Percentiles rank a stretch among this genome's conserved stretches.
Conservation (phyloP, 192 early-diverging fungal species). For the Coemansia sp. region DNA sequence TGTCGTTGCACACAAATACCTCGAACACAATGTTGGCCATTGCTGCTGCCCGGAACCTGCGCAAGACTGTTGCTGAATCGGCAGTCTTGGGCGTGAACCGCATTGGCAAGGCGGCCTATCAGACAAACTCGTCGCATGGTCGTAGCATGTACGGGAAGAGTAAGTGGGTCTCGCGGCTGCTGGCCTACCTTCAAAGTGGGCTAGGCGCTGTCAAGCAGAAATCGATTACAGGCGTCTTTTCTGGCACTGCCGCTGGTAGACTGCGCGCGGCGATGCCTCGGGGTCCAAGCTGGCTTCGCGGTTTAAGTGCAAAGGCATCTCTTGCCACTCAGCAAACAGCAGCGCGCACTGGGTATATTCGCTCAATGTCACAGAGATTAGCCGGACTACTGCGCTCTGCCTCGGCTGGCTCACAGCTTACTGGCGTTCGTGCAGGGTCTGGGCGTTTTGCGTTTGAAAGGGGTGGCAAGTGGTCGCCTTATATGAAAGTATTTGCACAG, state of each 20-base stretch:
- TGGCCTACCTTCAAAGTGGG: conserved; percentile 29
- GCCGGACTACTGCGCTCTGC: conserved; percentile 11
- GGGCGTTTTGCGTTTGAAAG: conserved; percentile 32
- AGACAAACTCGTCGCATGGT: conserved; percentile 23
- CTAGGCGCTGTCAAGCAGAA: background rate
- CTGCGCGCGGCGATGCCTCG: conserved; percentile 24
- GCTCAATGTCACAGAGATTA: conserved; percentile 11
- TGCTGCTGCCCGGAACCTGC: conserved; percentile 19
- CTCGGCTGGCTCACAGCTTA: background rate
- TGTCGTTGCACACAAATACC: too few species aligned
- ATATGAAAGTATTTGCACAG: conserved; percentile 16
- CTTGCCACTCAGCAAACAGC: conserved; percentile 4
- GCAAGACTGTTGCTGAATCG: conserved; percentile 3
- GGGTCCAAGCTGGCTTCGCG: conserved; percentile 16
- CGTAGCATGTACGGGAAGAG: conserved; percentile 9
- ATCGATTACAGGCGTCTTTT: conserved; percentile 6
- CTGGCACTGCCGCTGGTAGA: conserved; percentile 23
- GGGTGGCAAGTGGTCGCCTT: conserved; percentile 48
- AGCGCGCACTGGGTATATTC: conserved; percentile 8
- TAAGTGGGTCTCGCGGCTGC: conserved; percentile 30
- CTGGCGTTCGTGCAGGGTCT: background rate
- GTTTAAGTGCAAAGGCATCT: conserved; percentile 1
- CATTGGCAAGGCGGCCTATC: conserved; percentile 28
- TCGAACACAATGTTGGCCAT: conserved; percentile 24
- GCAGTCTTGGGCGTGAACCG: conserved; percentile 2